Percentiles rank a stretch among this genome's conserved stretches.
These are phyloP conservation scores for Spizellomyces sp. DNA, from an alignment of 192 early-diverging fungal species.

Conservation along the genomic window DNA sequence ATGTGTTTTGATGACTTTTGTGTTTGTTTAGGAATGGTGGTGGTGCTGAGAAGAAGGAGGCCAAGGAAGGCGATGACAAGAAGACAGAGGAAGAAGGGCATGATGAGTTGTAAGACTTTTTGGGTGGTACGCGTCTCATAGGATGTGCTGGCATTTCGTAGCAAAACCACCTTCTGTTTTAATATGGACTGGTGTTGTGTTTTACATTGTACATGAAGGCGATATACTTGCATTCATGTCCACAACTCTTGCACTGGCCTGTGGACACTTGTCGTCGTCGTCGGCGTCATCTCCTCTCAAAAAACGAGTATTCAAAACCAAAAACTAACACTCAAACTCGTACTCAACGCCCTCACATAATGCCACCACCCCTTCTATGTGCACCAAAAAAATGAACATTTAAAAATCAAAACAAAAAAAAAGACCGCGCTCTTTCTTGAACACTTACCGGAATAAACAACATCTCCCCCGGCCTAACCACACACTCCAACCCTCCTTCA, in stretches of 20 bases:
- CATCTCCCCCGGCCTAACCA: constrained; percentile 75
- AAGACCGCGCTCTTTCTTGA: neutral
- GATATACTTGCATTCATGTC: no score
- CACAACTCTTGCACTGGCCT: no score
- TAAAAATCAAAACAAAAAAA: neutral
- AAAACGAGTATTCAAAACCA: constrained; percentile 68
- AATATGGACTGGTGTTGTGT: no score
- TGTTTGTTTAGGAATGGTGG: no score
- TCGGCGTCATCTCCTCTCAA: no score
- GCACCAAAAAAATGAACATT: neutral
- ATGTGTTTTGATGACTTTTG: no score
- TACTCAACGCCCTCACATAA: constrained; percentile 73
- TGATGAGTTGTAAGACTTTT: no score
- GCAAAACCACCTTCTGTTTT: no score
- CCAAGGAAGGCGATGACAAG: neutral
- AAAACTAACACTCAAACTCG: constrained; percentile 84
- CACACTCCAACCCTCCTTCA: constrained; percentile 63
- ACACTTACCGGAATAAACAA: constrained; percentile 82
- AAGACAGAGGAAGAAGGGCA: neutral
- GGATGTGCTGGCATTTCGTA: no score
- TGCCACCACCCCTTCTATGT: constrained; percentile 82
- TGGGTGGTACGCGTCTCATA: no score
- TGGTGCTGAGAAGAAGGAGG: neutral
- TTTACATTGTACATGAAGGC: no score
- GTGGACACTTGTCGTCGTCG: no score